phyloP scores from a whole-genome alignment of 2,329 filamentous ascomycete genomes.

The Biscogniauxia mediterranea region DNA sequence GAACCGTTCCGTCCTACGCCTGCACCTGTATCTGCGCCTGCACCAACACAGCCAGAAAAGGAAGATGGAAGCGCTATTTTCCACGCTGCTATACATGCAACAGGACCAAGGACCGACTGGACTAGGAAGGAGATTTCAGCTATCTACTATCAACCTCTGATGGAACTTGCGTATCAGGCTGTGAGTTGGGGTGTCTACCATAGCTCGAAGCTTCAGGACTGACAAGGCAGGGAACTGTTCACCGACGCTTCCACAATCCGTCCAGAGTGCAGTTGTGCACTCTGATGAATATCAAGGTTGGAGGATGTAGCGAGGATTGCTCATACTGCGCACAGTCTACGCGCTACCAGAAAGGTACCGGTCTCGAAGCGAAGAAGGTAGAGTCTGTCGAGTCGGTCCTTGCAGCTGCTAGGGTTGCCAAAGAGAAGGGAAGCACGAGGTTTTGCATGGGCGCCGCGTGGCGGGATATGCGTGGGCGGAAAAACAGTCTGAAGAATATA shows the following conservation, averaged over 20 bases:
- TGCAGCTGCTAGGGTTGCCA: slow-evolving; percentile 71
- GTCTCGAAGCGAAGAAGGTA: slow-evolving; percentile 76
- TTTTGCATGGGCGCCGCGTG: slow-evolving; percentile 97
- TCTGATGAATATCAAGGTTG: slow-evolving; percentile 95
- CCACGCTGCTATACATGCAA: slow-evolving; percentile 37
- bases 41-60: neutral
- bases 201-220: slow-evolving; percentile 11
- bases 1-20: neutral
- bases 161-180: slow-evolving; percentile 73
- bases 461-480: slow-evolving; percentile 90
- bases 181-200: slow-evolving; percentile 43
- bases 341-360: slow-evolving; percentile 72
- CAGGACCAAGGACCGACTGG: slow-evolving; percentile 69
- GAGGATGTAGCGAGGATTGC: slow-evolving; percentile 89
- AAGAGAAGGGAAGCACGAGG: slow-evolving; percentile 79
- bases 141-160: slow-evolving; percentile 78
- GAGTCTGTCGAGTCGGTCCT: slow-evolving; percentile 79
- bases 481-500: slow-evolving; percentile 79
- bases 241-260: slow-evolving; percentile 83
- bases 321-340: slow-evolving; percentile 90
- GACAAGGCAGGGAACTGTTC: slow-evolving; percentile 62
- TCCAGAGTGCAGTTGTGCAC: slow-evolving; percentile 88
- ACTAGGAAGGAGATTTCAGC: slow-evolving; percentile 76
- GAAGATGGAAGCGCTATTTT: neutral
- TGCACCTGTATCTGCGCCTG: too few species aligned